These are phyloP conservation scores for Phytophthora colocasiae DNA, from an alignment of 352 stramenopile genomes.

Conservation along the genomic window DNA sequence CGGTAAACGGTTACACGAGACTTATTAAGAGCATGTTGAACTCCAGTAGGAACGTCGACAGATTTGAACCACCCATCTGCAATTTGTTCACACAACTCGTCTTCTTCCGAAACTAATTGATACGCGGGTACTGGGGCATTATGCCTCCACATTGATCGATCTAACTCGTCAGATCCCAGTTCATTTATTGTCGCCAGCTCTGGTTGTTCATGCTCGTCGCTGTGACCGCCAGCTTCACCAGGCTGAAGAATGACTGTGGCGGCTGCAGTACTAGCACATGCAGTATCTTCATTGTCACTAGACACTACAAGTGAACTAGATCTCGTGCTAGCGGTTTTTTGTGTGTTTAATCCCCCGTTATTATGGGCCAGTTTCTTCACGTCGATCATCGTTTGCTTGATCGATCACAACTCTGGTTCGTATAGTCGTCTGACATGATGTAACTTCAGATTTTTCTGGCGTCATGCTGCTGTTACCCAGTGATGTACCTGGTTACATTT, in stretches of 20 bases:
- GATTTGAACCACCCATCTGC: slow-evolving; percentile 1
- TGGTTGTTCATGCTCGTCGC: neutral
- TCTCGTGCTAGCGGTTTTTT: too few relatives aligned
- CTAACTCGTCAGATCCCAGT: neutral
- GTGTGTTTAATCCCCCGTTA: too few relatives aligned
- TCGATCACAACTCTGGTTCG: neutral
- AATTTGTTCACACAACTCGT: slow-evolving; percentile 7
- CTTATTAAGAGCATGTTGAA: slow-evolving; percentile 6
- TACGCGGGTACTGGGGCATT: slow-evolving; percentile 4
- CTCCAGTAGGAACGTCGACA: neutral
- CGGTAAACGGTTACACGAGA: slow-evolving; percentile 5
- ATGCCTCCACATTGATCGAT: slow-evolving; percentile 3
- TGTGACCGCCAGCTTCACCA: neutral
- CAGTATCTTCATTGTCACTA: too few relatives aligned
- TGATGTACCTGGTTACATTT: too few relatives aligned
- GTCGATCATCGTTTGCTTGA: too few relatives aligned
- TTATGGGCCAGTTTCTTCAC: too few relatives aligned
- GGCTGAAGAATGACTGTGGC: too few relatives aligned
- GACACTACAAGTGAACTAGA: too few relatives aligned
- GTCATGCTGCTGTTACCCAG: too few relatives aligned
- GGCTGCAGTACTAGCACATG: too few relatives aligned
- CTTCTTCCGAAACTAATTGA: neutral
- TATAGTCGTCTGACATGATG: neutral
- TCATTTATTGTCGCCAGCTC: neutral
- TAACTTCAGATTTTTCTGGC: too few relatives aligned